phyloP scores from a whole-genome alignment of 148 eudicot species.

The Vaccinium vitisidaea region DNA sequence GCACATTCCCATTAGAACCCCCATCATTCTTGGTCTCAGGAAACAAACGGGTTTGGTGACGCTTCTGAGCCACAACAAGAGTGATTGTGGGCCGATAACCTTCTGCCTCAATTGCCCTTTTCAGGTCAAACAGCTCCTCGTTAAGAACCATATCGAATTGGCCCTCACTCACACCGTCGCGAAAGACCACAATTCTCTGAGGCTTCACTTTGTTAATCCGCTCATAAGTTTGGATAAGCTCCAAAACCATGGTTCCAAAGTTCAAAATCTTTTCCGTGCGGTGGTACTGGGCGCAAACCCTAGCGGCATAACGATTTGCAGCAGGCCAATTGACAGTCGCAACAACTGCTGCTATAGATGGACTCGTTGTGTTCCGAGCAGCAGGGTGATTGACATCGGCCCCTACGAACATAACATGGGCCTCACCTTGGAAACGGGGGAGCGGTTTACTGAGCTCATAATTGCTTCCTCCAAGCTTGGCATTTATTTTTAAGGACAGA shows the following conservation, averaged over 20 bases:
- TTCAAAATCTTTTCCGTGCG: conserved; percentile 37
- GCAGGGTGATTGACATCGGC: conserved; percentile 62
- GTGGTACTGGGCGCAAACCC: conserved; percentile 35
- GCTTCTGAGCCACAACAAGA: conserved; percentile 48
- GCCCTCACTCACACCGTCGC: conserved; percentile 59
- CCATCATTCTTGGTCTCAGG: conserved; percentile 26
- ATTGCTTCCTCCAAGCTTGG: conserved; percentile 78
- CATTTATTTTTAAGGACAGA: conserved; percentile 76
- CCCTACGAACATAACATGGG: conserved; percentile 55
- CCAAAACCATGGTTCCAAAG: conserved; percentile 44
- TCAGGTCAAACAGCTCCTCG: conserved; percentile 42
- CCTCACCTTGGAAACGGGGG: conserved; percentile 34
- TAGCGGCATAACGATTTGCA: conserved; percentile 45
- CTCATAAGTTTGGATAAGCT: conserved; percentile 34
- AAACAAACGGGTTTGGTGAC: conserved; percentile 52
- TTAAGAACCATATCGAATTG: conserved; percentile 52
- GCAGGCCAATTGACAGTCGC: conserved; percentile 57
- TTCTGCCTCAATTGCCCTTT: conserved; percentile 20
- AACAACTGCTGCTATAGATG: conserved; percentile 55
- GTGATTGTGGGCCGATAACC: conserved; percentile 39
- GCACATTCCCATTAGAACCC: conserved; percentile 30
- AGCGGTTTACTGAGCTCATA: conserved; percentile 43
- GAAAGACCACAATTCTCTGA: conserved; percentile 42
- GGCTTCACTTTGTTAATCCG: conserved; percentile 35
- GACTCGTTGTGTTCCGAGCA: conserved; percentile 21